Evolutionary conservation across 768 basidiomycete species (phyloP).

Genomic region (Boletus vinaceobasis): DNA sequence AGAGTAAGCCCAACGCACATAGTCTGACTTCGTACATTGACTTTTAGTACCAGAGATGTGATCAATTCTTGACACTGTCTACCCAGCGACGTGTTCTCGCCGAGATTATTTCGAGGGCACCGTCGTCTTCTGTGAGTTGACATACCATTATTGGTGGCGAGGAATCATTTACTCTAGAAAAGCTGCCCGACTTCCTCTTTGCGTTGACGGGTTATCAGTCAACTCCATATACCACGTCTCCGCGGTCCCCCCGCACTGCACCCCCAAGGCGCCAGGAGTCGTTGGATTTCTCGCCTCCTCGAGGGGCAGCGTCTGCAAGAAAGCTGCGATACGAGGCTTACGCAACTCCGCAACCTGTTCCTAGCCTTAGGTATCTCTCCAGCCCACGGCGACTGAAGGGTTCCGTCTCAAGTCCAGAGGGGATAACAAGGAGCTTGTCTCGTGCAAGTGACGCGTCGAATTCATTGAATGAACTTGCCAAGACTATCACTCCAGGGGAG

Average conservation of each 20-base stretch:
- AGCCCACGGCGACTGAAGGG: conserved; percentile 32
- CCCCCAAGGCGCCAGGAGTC: conserved; percentile 17
- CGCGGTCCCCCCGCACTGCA: conserved; percentile 9
- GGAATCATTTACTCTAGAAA: conserved; percentile 4
- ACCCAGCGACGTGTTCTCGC: conserved; percentile 43
- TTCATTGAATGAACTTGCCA: conserved; percentile 25
- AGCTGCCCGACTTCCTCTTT: conserved; percentile 72
- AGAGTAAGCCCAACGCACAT: conserved; percentile 39
- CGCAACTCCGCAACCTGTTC: conserved; percentile 52
- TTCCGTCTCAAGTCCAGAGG: conserved; percentile 36
- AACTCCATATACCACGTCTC: neutral
- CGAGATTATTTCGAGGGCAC: conserved; percentile 45
- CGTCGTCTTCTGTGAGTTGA: conserved; percentile 53
- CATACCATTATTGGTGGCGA: conserved; percentile 1
- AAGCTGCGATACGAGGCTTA: conserved; percentile 71
- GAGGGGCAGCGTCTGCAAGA: conserved; percentile 32
- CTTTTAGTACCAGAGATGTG: conserved; percentile 53
- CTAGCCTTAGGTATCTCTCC: conserved; percentile 39
- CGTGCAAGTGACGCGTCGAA: conserved; percentile 20
- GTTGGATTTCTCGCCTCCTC: conserved; percentile 18
- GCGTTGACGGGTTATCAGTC: conserved; percentile 42
- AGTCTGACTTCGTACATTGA: conserved; percentile 1
- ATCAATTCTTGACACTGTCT: conserved; percentile 57
- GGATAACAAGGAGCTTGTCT: conserved; percentile 32
- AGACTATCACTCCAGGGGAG: conserved; percentile 32